Percentiles rank a stretch among this genome's conserved stretches.
Evolutionary conservation across 257 asterid genomes (phyloP).

Genomic region (Petrea volubilis): DNA sequence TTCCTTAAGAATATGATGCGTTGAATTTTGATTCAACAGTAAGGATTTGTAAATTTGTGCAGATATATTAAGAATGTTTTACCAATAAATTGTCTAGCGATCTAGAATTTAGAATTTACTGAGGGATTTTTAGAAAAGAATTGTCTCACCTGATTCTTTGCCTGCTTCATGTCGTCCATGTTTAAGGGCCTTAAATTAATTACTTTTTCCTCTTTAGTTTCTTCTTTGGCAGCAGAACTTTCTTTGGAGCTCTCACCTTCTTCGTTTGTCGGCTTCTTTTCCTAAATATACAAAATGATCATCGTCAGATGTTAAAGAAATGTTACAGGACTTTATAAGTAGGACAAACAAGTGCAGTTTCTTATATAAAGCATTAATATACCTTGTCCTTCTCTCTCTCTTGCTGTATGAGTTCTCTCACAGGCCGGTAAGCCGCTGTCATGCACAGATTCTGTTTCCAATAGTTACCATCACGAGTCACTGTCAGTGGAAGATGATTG

Average conservation of each 20-base stretch:
- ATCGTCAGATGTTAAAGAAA: not conserved
- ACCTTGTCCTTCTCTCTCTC: slow-evolving; percentile 65
- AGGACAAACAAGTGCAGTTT: not conserved
- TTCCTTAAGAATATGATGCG: not conserved
- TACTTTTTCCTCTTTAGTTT: slow-evolving; percentile 45
- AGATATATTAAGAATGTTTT: not conserved
- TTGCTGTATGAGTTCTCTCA: slow-evolving; percentile 71
- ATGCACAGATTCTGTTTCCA: slow-evolving; percentile 76
- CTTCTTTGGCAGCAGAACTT: slow-evolving; percentile 38
- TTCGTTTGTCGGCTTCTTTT: slow-evolving; percentile 38
- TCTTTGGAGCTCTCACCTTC: slow-evolving; percentile 46
- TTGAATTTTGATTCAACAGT: not conserved
- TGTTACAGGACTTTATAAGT: not conserved
- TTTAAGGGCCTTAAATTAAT: slow-evolving; percentile 62
- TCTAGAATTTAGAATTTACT: not conserved
- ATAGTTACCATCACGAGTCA: not conserved
- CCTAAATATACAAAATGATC: slow-evolving; percentile 31
- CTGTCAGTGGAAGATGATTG: slow-evolving; percentile 26
- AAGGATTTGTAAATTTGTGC: not conserved
- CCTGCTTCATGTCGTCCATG: slow-evolving; percentile 81
- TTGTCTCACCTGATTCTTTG: slow-evolving; percentile 67
- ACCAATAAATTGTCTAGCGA: not conserved
- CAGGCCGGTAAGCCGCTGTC: slow-evolving; percentile 86
- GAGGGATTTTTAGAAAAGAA: not conserved
- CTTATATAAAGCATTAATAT: not conserved